Percentiles rank a stretch among this genome's conserved stretches.
phyloP scores from a whole-genome alignment of 257 asterid genomes.

The Capsicum baccatum region DNA sequence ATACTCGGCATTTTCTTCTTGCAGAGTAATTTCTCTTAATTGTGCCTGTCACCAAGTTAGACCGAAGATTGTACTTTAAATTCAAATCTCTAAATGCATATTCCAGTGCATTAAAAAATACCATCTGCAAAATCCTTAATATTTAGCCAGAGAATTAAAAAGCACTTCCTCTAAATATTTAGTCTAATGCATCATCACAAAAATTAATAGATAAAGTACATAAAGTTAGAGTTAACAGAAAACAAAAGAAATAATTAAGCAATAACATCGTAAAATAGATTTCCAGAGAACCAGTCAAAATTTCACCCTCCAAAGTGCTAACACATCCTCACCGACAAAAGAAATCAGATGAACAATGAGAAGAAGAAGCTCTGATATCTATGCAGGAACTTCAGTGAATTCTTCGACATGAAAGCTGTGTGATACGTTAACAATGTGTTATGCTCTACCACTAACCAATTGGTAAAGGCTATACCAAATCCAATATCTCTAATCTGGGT shows the following conservation, averaged over 20 bases:
- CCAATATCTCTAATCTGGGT: not conserved
- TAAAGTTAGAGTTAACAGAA: not conserved
- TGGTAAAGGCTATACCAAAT: not conserved
- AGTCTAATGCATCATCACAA: not conserved
- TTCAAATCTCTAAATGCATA: not conserved
- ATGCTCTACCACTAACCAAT: not conserved
- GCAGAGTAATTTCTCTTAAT: constrained; percentile 70
- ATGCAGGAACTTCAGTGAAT: not conserved
- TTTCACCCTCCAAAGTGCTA: not conserved
- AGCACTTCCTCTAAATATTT: not conserved
- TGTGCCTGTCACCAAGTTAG: constrained; percentile 53
- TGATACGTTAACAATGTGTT: not conserved
- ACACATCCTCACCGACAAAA: not conserved
- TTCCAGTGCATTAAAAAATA: not conserved
- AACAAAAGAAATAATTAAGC: not conserved
- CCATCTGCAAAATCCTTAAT: not conserved
- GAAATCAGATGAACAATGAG: not conserved
- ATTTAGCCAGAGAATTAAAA: not conserved
- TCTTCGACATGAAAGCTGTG: not conserved
- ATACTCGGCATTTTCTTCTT: constrained; percentile 85
- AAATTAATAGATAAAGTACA: not conserved
- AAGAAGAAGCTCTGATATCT: not conserved
- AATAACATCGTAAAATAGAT: not conserved
- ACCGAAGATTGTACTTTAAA: constrained; percentile 3
- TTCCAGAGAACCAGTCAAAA: not conserved